Evolutionary conservation across 192 early-diverging fungal species (phyloP).

Genomic region (Coemansia sp.): DNA sequence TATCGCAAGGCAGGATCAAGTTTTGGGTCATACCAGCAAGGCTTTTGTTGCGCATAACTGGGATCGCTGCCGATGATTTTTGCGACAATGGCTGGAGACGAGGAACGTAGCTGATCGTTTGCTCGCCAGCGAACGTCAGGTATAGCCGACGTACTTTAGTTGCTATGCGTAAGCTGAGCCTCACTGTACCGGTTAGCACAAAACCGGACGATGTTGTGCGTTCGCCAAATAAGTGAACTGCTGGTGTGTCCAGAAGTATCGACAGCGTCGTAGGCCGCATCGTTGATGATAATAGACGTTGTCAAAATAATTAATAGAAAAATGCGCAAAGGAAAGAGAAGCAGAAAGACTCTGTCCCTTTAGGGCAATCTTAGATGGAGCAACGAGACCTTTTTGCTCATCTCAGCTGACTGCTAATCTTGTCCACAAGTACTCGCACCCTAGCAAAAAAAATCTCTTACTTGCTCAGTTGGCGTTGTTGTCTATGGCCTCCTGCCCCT

Average conservation of each 20-base stretch:
- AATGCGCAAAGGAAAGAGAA: background rate
- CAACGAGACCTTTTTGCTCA: background rate
- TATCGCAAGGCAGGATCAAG: background rate
- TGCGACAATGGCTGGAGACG: background rate
- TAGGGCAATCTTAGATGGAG: background rate
- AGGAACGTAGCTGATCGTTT: conserved; percentile 1
- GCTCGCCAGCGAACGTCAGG: conserved; percentile 16
- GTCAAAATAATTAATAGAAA: background rate
- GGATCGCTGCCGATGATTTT: background rate
- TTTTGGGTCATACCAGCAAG: conserved; percentile 8
- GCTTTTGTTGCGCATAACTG: conserved; percentile 1
- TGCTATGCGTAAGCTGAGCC: conserved; percentile 7
- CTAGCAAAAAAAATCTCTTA: background rate
- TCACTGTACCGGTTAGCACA: conserved; percentile 14
- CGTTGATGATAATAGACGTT: background rate
- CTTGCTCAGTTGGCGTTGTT: background rate
- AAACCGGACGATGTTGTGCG: conserved; percentile 9
- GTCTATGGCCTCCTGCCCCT: background rate
- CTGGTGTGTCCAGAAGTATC: conserved; percentile 20
- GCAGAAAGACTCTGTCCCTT: background rate
- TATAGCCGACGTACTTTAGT: conserved; percentile 6
- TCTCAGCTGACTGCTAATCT: background rate
- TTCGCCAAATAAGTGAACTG: conserved; percentile 21
- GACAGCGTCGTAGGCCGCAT: conserved; percentile 9
- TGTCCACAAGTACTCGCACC: background rate